A percentile compares a stretch with the other conserved stretches of the same genome.
phyloP scores from a whole-genome alignment of 2,329 filamentous ascomycete species.

The Hymenoscyphus salicellus region DNA sequence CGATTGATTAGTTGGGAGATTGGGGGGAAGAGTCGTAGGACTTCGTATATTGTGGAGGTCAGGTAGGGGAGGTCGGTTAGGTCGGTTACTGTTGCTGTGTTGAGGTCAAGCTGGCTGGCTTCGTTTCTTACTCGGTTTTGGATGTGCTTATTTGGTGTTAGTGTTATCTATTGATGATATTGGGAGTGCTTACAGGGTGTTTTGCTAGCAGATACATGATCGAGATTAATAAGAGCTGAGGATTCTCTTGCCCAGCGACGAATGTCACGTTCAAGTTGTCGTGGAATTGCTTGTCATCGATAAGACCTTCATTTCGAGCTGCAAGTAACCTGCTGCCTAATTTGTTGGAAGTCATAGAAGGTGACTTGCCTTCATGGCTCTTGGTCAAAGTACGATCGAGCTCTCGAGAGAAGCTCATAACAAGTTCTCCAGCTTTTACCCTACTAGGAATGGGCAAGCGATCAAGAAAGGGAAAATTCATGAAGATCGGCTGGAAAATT shows the following conservation, averaged over 20 bases:
- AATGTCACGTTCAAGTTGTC: constrained; percentile 11
- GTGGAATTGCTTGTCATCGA: constrained; percentile 7
- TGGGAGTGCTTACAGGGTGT: constrained; percentile 2
- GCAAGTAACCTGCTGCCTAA: constrained; percentile 8
- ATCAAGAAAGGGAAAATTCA: constrained; percentile 12
- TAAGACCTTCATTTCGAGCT: constrained; percentile 10
- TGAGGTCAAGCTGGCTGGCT: background rate
- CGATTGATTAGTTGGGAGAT: constrained; percentile 13
- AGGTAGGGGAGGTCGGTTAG: constrained; percentile 8
- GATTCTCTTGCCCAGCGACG: constrained; percentile 11
- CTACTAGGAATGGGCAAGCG: constrained; percentile 7
- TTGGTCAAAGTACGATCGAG: constrained; percentile 1
- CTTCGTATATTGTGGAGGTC: constrained; percentile 10
- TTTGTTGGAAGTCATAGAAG: constrained; percentile 7
- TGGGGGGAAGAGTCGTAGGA: constrained; percentile 11
- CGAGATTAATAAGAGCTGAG: constrained; percentile 10
- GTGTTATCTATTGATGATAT: background rate
- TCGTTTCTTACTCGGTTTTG: constrained; percentile 3
- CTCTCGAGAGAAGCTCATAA: constrained; percentile 5
- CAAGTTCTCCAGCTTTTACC: constrained; percentile 5
- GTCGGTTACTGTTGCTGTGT: background rate
- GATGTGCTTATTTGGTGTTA: constrained; percentile 2
- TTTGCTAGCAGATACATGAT: constrained; percentile 11
- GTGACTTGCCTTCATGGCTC: background rate
- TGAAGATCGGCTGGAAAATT: constrained; percentile 9